phyloP scores from a whole-genome alignment of 2,329 filamentous ascomycete genomes.

The Xylariales sp. region DNA sequence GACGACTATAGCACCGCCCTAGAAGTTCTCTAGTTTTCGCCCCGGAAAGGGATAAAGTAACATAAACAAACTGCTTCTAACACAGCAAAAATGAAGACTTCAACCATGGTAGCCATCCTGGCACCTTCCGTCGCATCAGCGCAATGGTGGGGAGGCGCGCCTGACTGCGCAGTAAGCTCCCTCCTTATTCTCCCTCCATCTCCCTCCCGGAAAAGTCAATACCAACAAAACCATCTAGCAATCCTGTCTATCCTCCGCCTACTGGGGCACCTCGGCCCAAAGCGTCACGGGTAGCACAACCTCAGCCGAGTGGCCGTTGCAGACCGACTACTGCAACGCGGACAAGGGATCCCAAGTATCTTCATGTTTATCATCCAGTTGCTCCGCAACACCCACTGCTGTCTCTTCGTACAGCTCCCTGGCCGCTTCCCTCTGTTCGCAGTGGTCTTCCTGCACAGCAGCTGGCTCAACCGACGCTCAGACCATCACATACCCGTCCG shows the following conservation, averaged over 20 bases:
- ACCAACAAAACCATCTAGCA: slow-evolving; percentile 25
- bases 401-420: slow-evolving; percentile 28
- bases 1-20: too few relatives aligned
- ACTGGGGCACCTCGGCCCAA: slow-evolving; percentile 14
- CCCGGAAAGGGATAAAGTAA: too few relatives aligned
- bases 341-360: slow-evolving; percentile 21
- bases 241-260: slow-evolving; percentile 37
- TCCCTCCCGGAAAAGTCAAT: too few relatives aligned
- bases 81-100: slow-evolving; percentile 35
- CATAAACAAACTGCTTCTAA: too few relatives aligned
- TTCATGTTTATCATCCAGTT: slow-evolving; percentile 25
- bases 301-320: slow-evolving; percentile 26
- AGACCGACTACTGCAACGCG: slow-evolving; percentile 26
- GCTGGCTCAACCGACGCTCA: slow-evolving; percentile 34
- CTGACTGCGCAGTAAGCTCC: slow-evolving; percentile 39
- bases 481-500: slow-evolving; percentile 32
- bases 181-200: too few relatives aligned
- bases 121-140: slow-evolving; percentile 24
- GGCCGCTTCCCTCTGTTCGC: slow-evolving; percentile 36
- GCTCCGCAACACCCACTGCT: slow-evolving; percentile 20
- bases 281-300: slow-evolving; percentile 23
- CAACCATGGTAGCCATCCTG: slow-evolving; percentile 20
- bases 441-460: slow-evolving; percentile 33
- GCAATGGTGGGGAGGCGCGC: slow-evolving; percentile 35
- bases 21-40: too few relatives aligned